Evolutionary conservation across 78 protist genomes (phyloP), one percentile per base, ranked within the genome.

Genomic region (Blattamonas nauphoetae): DNA sequence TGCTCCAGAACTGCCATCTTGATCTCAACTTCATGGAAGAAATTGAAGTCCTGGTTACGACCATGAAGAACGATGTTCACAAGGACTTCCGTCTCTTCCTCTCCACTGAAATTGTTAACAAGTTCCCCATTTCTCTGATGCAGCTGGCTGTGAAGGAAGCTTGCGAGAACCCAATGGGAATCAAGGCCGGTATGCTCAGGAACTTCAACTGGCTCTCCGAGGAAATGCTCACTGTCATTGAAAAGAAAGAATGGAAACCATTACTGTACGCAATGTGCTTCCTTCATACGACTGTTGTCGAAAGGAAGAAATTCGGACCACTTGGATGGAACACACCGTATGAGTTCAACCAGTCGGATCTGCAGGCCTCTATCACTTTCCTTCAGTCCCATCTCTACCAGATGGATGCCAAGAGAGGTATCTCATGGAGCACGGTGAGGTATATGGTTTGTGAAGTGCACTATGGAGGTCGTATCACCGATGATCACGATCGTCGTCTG

Each of bases 391-490:
- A 92, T 84, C 1, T 96, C 33, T 35, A 88, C 44, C 83, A 89
- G 29, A 43, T 86, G 42, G 94, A 92, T 63, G 34, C 80, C 36
- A 87, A 88, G 85, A 79, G 77, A 78, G 88, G 91, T 42, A 84
- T 96, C 55, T 33, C 87, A 29, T 93, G 96, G 95, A 34, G 44
- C 42, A 92, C 94, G 0, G 90, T 96, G 44, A 83, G 92, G 38
- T 96, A 94, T 90, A 92, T 94, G 95, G 43, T 96, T n/a, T 45
- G 91, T 45, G 96, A 96, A 78, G 93, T 92, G 41, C 93, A 91
- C 78, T 96, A 96, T 90, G 98, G 98, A 0, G 97, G 97, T 3
- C 88, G 94, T n/a, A 92, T 96, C 88, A 93, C 96, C 3, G 96
- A 94, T 84, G 92, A 93, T 79, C 85, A 29, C 45, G 98, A 96